phyloP scores from a whole-genome alignment of 2,329 filamentous ascomycete genomes.

The Aspergillus hortae region DNA sequence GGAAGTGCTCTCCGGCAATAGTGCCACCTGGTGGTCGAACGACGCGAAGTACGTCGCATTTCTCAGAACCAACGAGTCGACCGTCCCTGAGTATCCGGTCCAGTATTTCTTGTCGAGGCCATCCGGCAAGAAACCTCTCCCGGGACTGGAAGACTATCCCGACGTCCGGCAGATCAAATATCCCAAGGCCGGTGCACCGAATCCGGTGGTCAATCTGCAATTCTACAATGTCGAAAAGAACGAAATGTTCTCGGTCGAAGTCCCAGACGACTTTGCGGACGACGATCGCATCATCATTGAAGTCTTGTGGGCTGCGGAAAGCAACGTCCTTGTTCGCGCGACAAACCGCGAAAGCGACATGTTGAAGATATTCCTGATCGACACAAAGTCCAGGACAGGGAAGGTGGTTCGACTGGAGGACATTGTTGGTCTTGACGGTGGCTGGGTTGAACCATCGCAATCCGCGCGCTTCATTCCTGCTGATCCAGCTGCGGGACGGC shows the following conservation, averaged over 20 bases:
- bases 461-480: slow-evolving; percentile 82
- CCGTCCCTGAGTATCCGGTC: slow-evolving; percentile 85
- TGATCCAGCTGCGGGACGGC: slow-evolving; percentile 69
- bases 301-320: slow-evolving; percentile 79
- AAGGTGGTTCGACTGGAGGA: slow-evolving; percentile 76
- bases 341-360: slow-evolving; percentile 92
- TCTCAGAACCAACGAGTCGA: slow-evolving; percentile 87
- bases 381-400: slow-evolving; percentile 69
- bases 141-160: slow-evolving; percentile 82
- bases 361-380: slow-evolving; percentile 82
- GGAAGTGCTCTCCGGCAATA: slow-evolving; percentile 75
- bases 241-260: slow-evolving; percentile 75
- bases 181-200: slow-evolving; percentile 90
- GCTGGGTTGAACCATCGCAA: slow-evolving; percentile 94
- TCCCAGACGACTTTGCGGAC: slow-evolving; percentile 72
- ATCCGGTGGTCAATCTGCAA: slow-evolving; percentile 80
- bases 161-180: slow-evolving; percentile 94
- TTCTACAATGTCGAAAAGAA: slow-evolving; percentile 81
- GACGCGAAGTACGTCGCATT: slow-evolving; percentile 90
- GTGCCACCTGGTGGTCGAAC: slow-evolving; percentile 91
- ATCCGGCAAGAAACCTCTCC: slow-evolving; percentile 64
- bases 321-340: slow-evolving; percentile 80
- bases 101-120: slow-evolving; percentile 90
- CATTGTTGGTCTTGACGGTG: slow-evolving; percentile 81
- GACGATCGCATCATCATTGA: slow-evolving; percentile 88